Base-by-base conservation (phyloP, 2,329 filamentous ascomycete genomes). In the Trichoderma simmonsii region DNA sequence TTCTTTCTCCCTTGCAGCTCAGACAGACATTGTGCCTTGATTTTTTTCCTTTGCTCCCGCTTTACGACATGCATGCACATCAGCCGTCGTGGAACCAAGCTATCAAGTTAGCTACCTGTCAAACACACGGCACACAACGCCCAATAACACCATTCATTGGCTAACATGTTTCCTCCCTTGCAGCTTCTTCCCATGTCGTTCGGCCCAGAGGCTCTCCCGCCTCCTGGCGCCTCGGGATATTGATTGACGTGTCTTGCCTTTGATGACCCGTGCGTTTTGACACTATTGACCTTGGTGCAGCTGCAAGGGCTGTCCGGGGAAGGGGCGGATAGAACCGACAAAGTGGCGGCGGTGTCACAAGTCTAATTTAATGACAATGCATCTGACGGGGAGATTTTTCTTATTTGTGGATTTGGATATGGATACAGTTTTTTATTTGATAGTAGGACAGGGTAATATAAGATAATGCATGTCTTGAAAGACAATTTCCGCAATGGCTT, bases 141-240 rank as follows among this genome's bases (percentile, higher is more conserved):
- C 26, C 36, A 48, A 24, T 24, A 24, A 15, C 15, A 26, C 21
- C 51, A 30, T 39, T n/a, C 15, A n/a, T 43, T n/a, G 24, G 70
- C 75, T 77, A 34, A 74, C 71, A 18, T 7, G 8, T n/a, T 3
- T 59, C 2, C 4, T 24, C 26, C 62, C 61, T 15, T 66, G 5
- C 71, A 92, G 91, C 82, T 93, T 72, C 84, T 93, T 48, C 91
- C 91, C 2, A 80, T 91, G 76, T 92, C 90, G 0, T 93, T 92
- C 80, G 90, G 91, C 0, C 90, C 90, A 0, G 87, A 89, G 48
- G 83, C 87, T 64, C 82, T 92, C 64, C 84, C 84, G 8, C 80
- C 82, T 6, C 82, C 83, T 68, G 74, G 63, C 7, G 61, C 67
- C 14, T 43, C 54, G 30, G 70, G 63, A 60, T 57, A 72, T 54